Conservation (phyloP, 108 stramenopile species). For the Aurantiochytrium sp. region DNA sequence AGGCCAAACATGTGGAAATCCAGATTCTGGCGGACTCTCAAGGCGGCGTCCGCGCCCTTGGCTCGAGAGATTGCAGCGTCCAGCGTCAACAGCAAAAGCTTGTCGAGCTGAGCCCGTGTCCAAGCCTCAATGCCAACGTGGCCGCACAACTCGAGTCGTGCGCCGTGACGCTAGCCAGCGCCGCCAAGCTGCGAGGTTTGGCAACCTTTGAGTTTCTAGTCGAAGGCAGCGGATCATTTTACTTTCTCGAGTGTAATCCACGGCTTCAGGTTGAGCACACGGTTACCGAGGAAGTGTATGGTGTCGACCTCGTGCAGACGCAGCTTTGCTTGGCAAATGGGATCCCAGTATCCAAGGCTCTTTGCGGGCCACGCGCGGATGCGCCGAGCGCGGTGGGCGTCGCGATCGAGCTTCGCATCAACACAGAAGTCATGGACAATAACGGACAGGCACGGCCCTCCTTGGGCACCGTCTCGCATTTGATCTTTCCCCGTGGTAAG, state of each 20-base stretch:
- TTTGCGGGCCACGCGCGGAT: not conserved
- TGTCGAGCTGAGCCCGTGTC: slow-evolving; percentile 83
- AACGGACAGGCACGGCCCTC: slow-evolving; percentile 65
- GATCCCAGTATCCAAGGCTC: not conserved
- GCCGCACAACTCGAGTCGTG: slow-evolving; percentile 66
- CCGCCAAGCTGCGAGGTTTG: slow-evolving; percentile 78
- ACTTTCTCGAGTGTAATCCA: slow-evolving; percentile 90
- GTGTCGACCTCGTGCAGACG: slow-evolving; percentile 82
- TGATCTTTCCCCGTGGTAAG: slow-evolving; percentile 79
- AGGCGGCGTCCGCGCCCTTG: slow-evolving; percentile 80
- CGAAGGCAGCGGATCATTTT: slow-evolving; percentile 58
- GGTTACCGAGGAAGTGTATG: slow-evolving; percentile 89
- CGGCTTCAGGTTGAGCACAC: slow-evolving; percentile 88
- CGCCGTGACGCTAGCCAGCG: slow-evolving; percentile 57
- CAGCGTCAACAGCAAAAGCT: slow-evolving; percentile 97
- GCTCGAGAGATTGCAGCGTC: slow-evolving; percentile 92
- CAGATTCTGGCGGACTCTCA: slow-evolving; percentile 87
- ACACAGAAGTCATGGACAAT: slow-evolving; percentile 68
- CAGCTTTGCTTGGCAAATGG: slow-evolving; percentile 62
- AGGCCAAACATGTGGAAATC: slow-evolving; percentile 89
- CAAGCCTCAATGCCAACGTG: slow-evolving; percentile 58
- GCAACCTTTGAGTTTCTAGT: slow-evolving; percentile 95
- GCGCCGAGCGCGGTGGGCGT: slow-evolving; percentile 48
- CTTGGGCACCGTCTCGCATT: slow-evolving; percentile 81
- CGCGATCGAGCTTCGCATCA: slow-evolving; percentile 91